phyloP scores from a whole-genome alignment of 1,284 basidiomycete genomes.

The Takashimella koratensis region DNA sequence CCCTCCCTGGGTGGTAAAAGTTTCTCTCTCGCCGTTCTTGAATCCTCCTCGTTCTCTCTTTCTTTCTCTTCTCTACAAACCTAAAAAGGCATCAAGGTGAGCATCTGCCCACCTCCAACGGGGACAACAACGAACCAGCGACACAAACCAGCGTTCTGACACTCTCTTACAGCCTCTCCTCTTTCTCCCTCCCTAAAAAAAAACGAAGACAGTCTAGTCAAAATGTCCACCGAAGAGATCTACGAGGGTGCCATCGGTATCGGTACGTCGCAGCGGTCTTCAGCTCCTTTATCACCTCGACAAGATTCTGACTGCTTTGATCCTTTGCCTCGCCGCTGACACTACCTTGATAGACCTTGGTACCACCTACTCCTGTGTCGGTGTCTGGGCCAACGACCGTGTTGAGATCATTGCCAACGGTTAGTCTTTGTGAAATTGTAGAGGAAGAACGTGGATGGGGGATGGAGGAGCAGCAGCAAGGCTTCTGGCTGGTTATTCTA shows the following conservation, averaged over 20 bases:
- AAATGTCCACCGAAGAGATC: conserved; percentile 83
- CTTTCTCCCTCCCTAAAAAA: conserved; percentile 16
- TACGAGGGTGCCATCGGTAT: conserved; percentile 97
- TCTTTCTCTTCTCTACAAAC: neutral
- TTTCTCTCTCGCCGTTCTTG: neutral
- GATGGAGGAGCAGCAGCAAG: neutral
- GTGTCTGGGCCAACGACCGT: conserved; percentile 98
- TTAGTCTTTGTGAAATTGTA: conserved; percentile 16
- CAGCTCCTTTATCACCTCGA: too few species aligned
- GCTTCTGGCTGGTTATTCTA: too few species aligned
- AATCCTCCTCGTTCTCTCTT: neutral
- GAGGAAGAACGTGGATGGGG: too few species aligned
- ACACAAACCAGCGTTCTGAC: neutral
- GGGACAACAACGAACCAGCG: neutral
- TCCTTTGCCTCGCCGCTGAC: neutral
- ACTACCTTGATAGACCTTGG: conserved; percentile 40
- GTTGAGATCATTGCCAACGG: conserved; percentile 95
- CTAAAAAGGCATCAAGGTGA: neutral
- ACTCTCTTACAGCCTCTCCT: conserved; percentile 7
- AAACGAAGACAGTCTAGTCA: conserved; percentile 32
- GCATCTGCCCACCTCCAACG: neutral
- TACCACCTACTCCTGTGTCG: conserved; percentile 64
- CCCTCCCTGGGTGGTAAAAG: too few species aligned
- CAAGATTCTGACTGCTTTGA: neutral
- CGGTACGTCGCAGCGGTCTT: conserved; percentile 53